Percentiles rank a stretch among this genome's conserved stretches.
These are phyloP conservation scores for Penicillium mononematosum DNA, from an alignment of 495 filamentous ascomycete genomes.

Conservation along the genomic window DNA sequence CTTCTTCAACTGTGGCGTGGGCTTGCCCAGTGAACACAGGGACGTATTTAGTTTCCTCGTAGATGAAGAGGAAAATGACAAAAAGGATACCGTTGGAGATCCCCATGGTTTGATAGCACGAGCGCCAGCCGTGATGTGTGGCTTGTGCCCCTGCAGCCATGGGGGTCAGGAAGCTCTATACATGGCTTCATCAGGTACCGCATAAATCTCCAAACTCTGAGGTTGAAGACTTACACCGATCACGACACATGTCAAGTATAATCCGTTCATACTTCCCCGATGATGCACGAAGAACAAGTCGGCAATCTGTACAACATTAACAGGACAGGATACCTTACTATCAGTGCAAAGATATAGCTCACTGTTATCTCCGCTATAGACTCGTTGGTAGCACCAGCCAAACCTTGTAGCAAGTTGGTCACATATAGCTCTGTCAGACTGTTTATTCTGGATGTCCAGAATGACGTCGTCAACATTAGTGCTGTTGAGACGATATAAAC, in stretches of 20 bases:
- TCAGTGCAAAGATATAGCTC: not conserved
- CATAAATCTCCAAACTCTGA: not conserved
- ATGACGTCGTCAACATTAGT: constrained; percentile 32
- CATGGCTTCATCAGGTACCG: not conserved
- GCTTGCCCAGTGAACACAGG: constrained; percentile 21
- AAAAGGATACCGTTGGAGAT: constrained; percentile 31
- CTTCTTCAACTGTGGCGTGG: not conserved
- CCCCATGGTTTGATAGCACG: constrained; percentile 32
- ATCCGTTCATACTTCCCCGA: constrained; percentile 36
- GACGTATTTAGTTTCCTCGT: constrained; percentile 41
- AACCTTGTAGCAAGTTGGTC: constrained; percentile 31
- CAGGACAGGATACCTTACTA: not conserved
- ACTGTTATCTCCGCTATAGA: constrained; percentile 39
- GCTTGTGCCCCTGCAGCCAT: constrained; percentile 38
- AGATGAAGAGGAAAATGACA: constrained; percentile 28
- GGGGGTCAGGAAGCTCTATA: constrained; percentile 35
- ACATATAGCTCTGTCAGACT: constrained; percentile 31
- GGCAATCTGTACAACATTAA: constrained; percentile 29
- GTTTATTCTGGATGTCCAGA: constrained; percentile 29
- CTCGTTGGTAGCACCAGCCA: constrained; percentile 39
- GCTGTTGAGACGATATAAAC: constrained; percentile 35
- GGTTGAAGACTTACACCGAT: constrained; percentile 29
- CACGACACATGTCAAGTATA: constrained; percentile 39
- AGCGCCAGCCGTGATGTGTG: constrained; percentile 33
- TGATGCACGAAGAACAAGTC: constrained; percentile 44